Evolutionary conservation across 148 eudicot genomes (phyloP).

Genomic region (Pharnaceum exiguum): DNA sequence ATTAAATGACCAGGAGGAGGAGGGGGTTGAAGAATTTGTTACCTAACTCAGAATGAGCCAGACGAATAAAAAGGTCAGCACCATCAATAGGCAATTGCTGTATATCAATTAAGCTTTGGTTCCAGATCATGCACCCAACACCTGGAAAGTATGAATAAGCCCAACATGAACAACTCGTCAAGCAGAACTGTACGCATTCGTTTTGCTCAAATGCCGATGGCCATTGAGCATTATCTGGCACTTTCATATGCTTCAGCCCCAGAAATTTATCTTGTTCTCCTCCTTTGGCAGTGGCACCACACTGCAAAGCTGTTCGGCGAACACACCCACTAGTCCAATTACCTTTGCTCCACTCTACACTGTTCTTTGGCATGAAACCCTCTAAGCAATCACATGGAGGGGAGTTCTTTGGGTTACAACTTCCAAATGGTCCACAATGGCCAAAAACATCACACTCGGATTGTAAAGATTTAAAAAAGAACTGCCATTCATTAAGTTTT

Average conservation of each 20-base stretch:
- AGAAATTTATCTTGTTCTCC: conserved; percentile 12
- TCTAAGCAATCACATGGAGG: conserved; percentile 35
- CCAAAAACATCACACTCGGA: conserved; percentile 29
- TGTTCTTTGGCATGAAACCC: conserved; percentile 31
- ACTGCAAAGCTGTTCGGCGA: conserved; percentile 9
- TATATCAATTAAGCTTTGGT: conserved; percentile 25
- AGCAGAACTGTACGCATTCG: conserved; percentile 15
- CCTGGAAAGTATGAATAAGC: conserved; percentile 27
- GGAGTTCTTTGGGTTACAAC: conserved; percentile 14
- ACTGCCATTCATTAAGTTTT: conserved; percentile 2
- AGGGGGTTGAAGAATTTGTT: not conserved
- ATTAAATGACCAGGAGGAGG: not conserved
- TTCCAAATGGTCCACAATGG: conserved; percentile 35
- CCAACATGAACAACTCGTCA: conserved; percentile 31
- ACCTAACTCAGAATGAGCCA: conserved; percentile 42
- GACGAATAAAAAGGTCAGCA: conserved; percentile 27
- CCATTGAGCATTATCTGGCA: conserved; percentile 22
- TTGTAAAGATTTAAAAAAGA: not conserved
- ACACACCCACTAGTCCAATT: conserved; percentile 15
- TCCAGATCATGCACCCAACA: conserved; percentile 37
- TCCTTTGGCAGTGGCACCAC: not conserved
- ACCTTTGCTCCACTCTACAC: conserved; percentile 8
- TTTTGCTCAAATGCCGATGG: not conserved
- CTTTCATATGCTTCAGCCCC: conserved; percentile 13
- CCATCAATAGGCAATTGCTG: conserved; percentile 21